Percentiles rank a stretch among this genome's conserved stretches.
Evolutionary conservation across 345 rosid species (phyloP).

Genomic region (Kandelia obovata): DNA sequence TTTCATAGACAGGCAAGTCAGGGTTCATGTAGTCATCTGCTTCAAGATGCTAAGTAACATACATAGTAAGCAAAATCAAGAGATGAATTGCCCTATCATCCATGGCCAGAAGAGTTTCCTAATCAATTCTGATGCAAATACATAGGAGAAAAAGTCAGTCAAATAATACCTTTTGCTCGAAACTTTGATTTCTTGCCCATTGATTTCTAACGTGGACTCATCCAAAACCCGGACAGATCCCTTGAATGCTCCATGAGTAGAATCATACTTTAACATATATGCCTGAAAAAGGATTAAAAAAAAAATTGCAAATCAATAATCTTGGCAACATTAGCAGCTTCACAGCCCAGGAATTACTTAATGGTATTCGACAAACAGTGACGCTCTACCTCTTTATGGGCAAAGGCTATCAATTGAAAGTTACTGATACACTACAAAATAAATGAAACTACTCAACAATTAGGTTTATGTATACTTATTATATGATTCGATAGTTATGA

Average conservation of each 20-base stretch:
- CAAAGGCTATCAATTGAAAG: no score
- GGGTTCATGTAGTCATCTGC: constrained; percentile 1
- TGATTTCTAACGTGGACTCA: constrained; percentile 80
- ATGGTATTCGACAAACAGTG: not conserved
- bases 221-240: constrained; percentile 76
- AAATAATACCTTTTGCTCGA: constrained; percentile 61
- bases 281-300: constrained; percentile 48
- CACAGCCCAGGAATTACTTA: not conserved
- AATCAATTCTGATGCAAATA: not conserved
- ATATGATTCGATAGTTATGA: no score
- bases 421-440: no score
- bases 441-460: no score
- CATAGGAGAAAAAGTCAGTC: not conserved
- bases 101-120: no score
- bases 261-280: constrained; percentile 95
- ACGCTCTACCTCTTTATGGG: no score
- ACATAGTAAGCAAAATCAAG: not conserved
- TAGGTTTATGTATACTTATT: no score
- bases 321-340: constrained; percentile 1
- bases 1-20: not conserved
- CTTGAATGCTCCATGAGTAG: constrained; percentile 84
- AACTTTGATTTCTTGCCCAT: constrained; percentile 75
- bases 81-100: no score
- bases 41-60: not conserved
- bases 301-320: constrained; percentile 3